Conservation (phyloP, 495 filamentous ascomycete genomes). For the Hypoxylon intermedium region DNA sequence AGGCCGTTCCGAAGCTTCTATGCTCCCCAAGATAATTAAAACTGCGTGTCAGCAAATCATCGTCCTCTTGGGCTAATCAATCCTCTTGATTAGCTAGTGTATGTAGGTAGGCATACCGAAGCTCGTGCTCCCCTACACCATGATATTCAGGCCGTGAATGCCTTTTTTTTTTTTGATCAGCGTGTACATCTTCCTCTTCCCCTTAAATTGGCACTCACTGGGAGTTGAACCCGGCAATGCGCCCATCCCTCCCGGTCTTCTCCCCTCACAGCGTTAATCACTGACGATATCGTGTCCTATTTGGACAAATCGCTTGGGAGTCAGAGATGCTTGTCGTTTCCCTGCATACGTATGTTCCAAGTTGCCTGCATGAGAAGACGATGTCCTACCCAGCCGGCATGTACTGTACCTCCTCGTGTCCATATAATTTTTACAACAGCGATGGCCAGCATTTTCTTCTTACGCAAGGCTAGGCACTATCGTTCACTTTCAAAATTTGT, state of each 20-base stretch:
- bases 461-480: conserved; percentile 20
- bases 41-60: conserved; percentile 23
- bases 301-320: too few species aligned
- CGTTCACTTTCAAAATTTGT: conserved; percentile 5
- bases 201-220: conserved; percentile 8
- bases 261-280: conserved; percentile 22
- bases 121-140: conserved; percentile 12
- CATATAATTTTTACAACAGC: conserved; percentile 8
- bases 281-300: conserved; percentile 6
- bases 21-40: conserved; percentile 26
- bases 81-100: conserved; percentile 6
- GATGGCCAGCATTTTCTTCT: conserved; percentile 11
- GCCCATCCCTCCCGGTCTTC: conserved; percentile 6
- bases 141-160: conserved; percentile 6
- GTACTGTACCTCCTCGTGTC: conserved; percentile 25
- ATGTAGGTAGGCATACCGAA: conserved; percentile 20
- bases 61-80: conserved; percentile 17
- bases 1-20: conserved; percentile 23
- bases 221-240: conserved; percentile 26
- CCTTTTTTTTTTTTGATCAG: conserved; percentile 8
- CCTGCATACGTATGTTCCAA: conserved; percentile 24
- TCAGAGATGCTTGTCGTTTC: conserved; percentile 31
- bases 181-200: conserved; percentile 11
- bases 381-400: conserved; percentile 25
- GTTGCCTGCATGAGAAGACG: conserved; percentile 25